Conservation (phyloP, 2,329 filamentous ascomycete genomes). For the Trichoderma sp. region DNA sequence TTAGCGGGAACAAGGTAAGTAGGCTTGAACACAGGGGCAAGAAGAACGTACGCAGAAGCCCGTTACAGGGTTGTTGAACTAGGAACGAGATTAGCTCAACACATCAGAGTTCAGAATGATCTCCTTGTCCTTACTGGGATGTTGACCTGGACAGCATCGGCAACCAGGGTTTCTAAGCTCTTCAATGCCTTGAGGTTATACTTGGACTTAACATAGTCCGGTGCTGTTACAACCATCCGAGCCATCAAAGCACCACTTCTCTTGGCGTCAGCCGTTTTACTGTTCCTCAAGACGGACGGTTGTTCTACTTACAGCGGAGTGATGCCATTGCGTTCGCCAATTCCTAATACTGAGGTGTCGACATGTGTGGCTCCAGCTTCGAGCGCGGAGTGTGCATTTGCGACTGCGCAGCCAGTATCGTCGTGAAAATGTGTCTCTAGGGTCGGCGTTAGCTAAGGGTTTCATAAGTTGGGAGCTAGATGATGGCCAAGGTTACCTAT, state of each 20-base stretch:
- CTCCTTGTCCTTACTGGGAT: slow-evolving; percentile 19
- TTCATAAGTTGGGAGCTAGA: background rate
- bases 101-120: background rate
- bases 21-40: background rate
- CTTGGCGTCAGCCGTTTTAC: background rate
- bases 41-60: slow-evolving; percentile 19
- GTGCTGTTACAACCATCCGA: slow-evolving; percentile 36
- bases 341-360: slow-evolving; percentile 72
- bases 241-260: slow-evolving; percentile 21
- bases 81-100: background rate
- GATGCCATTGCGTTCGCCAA: slow-evolving; percentile 54
- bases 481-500: slow-evolving; percentile 42
- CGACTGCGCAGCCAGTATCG: slow-evolving; percentile 54
- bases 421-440: slow-evolving; percentile 42
- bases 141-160: slow-evolving; percentile 34
- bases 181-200: slow-evolving; percentile 86
- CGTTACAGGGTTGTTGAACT: slow-evolving; percentile 33
- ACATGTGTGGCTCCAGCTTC: slow-evolving; percentile 79
- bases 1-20: background rate
- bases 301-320: background rate
- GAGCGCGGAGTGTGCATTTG: slow-evolving; percentile 81
- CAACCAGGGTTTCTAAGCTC: slow-evolving; percentile 60
- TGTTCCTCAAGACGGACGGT: background rate
- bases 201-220: slow-evolving; percentile 28
- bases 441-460: background rate